Percentiles rank a stretch among this genome's conserved stretches.
These are phyloP conservation scores for Gastrodia elata DNA, from an alignment of 106 monocot species.

Conservation along the genomic window DNA sequence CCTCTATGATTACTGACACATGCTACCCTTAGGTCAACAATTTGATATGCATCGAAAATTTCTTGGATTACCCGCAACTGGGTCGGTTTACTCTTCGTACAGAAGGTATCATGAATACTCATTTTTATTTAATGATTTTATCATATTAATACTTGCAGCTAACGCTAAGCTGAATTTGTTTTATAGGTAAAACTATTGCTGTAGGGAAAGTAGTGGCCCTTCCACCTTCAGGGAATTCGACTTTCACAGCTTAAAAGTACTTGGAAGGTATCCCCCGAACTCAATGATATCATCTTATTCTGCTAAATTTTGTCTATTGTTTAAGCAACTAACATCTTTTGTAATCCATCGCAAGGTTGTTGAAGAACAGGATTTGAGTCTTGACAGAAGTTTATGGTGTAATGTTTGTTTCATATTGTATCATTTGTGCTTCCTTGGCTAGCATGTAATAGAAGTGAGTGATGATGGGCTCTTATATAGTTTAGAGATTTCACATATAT, in stretches of 20 bases:
- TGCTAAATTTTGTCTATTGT: background rate
- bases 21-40: slow-evolving; percentile 56
- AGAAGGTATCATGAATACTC: slow-evolving; percentile 46
- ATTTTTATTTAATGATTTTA: background rate
- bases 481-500: background rate
- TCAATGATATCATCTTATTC: background rate
- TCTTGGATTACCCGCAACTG: slow-evolving; percentile 73
- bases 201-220: slow-evolving; percentile 81
- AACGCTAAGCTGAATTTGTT: background rate
- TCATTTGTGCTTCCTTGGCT: background rate
- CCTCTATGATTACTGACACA: background rate
- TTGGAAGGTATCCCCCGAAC: background rate
- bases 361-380: background rate
- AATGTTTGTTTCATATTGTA: background rate
- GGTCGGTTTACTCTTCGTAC: slow-evolving; percentile 93
- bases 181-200: slow-evolving; percentile 88
- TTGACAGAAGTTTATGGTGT: background rate
- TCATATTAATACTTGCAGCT: background rate
- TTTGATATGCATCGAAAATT: slow-evolving; percentile 87
- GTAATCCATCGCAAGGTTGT: background rate
- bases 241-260: slow-evolving; percentile 16
- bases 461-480: background rate
- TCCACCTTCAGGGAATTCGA: slow-evolving; percentile 42
- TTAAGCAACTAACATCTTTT: background rate
- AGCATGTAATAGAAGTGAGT: background rate